Conservation (phyloP, 2,329 filamentous ascomycete species). For the Cladophialophora bantiana region DNA sequence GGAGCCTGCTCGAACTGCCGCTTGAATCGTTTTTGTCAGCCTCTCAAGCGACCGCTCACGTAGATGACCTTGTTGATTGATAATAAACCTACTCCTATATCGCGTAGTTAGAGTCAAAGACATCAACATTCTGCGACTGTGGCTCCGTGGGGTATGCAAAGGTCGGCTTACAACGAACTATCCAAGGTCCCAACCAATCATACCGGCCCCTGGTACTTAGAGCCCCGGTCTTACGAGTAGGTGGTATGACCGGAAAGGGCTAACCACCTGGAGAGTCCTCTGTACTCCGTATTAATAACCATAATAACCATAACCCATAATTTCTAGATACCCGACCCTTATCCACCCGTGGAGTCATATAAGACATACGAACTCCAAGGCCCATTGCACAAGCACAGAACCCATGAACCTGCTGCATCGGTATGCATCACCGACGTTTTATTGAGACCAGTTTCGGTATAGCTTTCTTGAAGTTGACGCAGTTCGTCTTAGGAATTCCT, state of each 20-base stretch:
- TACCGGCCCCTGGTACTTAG: not conserved
- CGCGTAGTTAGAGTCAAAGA: not conserved
- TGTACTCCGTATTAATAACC: too few species aligned
- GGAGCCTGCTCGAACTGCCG: not conserved
- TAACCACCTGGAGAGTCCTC: too few species aligned
- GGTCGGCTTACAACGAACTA: too few species aligned
- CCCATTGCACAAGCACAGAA: too few species aligned
- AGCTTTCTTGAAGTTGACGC: not conserved
- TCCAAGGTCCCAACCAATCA: not conserved
- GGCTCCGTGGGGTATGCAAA: too few species aligned
- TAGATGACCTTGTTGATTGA: not conserved
- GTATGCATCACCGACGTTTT: not conserved
- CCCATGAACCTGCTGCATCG: too few species aligned
- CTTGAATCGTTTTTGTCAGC: not conserved
- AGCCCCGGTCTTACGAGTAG: not conserved
- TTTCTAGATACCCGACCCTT: not conserved
- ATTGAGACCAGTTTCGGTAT: not conserved
- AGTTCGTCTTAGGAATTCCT: not conserved
- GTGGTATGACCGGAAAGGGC: not conserved
- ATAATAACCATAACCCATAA: too few species aligned
- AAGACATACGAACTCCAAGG: too few species aligned
- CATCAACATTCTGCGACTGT: too few species aligned
- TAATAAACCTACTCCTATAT: not conserved
- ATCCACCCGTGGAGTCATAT: too few species aligned
- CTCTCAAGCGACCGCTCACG: not conserved